phyloP scores from a whole-genome alignment of 2,329 filamentous ascomycete species.

The Elsinoe perseae region DNA sequence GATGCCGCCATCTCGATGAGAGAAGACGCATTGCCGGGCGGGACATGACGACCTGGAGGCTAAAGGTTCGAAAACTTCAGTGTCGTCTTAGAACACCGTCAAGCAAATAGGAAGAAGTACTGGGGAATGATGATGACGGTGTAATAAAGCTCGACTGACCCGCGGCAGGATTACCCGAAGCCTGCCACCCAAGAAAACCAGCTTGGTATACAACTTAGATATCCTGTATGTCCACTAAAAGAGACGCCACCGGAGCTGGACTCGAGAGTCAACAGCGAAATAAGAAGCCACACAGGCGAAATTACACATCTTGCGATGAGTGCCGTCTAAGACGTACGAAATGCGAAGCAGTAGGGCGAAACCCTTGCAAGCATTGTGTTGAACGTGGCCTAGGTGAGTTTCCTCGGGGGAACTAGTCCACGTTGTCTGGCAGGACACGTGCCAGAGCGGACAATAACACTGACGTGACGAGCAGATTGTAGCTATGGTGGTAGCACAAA shows the following conservation, averaged over 20 bases:
- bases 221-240: background rate
- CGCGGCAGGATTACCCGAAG: background rate
- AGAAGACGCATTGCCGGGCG: slow-evolving; percentile 19
- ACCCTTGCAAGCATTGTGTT: slow-evolving; percentile 13
- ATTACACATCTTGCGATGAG: slow-evolving; percentile 15
- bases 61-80: no score
- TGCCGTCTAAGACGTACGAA: slow-evolving; percentile 17
- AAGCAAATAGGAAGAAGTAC: background rate
- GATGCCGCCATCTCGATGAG: slow-evolving; percentile 17
- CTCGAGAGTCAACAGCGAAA: background rate
- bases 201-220: no score
- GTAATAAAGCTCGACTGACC: background rate
- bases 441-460: no score
- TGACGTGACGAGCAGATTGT: background rate
- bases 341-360: slow-evolving; percentile 16
- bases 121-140: background rate
- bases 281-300: background rate
- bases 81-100: no score
- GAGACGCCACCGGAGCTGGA: background rate
- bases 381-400: slow-evolving; percentile 1
- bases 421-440: no score
- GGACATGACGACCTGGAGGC: slow-evolving; percentile 13
- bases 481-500: background rate
- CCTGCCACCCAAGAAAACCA: background rate
- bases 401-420: no score